These are phyloP conservation scores for Luzula sylvatica DNA, from an alignment of 176 grass and related monocot genomes.

Conservation along the genomic window DNA sequence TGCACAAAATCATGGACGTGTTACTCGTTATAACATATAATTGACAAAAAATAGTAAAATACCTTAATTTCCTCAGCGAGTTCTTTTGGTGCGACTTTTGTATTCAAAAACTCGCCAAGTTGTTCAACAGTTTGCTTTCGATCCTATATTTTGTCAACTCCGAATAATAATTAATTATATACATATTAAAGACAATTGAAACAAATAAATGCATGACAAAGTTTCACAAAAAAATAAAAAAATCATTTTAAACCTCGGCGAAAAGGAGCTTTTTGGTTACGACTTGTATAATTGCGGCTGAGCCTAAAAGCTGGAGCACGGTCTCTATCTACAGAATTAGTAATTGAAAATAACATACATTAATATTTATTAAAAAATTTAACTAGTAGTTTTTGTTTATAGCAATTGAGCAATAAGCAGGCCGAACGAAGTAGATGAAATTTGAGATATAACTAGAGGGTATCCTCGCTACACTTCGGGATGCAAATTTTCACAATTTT, in stretches of 20 bases:
- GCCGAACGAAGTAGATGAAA: too few species aligned
- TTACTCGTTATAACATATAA: neutral
- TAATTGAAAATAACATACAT: neutral
- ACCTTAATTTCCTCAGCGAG: conserved; percentile 99
- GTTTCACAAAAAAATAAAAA: neutral
- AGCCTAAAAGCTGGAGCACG: conserved; percentile 84
- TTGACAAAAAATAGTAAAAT: conserved; percentile 1
- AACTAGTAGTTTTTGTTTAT: too few species aligned
- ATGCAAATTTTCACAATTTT: too few species aligned
- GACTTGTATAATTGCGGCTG: conserved; percentile 77
- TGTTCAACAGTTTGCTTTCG: conserved; percentile 64
- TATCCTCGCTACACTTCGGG: too few species aligned
- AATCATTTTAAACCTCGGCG: conserved; percentile 45
- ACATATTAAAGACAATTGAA: neutral
- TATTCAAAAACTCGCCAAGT: conserved; percentile 81
- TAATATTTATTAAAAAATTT: neutral
- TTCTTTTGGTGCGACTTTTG: conserved; percentile 88
- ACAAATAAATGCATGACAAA: neutral
- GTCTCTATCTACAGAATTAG: conserved; percentile 61
- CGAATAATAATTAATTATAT: neutral
- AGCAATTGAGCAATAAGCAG: too few species aligned
- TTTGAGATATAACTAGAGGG: too few species aligned
- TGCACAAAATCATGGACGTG: neutral
- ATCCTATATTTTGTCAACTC: conserved; percentile 41
- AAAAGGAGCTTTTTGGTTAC: conserved; percentile 54